Percentiles rank a stretch among this genome's conserved stretches.
phyloP scores from a whole-genome alignment of 2,329 filamentous ascomycete genomes.

The Fusarium annulatum region DNA sequence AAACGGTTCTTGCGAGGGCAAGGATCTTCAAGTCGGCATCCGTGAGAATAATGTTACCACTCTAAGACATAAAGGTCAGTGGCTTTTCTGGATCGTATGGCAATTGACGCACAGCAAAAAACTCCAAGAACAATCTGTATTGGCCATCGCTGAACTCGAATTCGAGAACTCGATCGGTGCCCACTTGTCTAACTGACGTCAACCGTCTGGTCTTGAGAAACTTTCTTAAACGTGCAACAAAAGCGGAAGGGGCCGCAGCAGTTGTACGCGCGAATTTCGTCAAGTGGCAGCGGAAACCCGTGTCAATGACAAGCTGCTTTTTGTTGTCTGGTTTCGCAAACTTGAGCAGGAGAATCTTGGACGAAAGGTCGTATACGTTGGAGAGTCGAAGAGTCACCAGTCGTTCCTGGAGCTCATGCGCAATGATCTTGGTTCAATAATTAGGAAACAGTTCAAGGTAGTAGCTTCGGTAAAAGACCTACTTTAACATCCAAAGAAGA shows the following conservation, averaged over 20 bases:
- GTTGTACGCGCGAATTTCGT: slow-evolving; percentile 91
- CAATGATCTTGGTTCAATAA: slow-evolving; percentile 75
- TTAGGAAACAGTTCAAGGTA: slow-evolving; percentile 4
- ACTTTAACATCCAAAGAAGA: slow-evolving; percentile 83
- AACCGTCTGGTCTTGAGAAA: slow-evolving; percentile 87
- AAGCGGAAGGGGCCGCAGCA: slow-evolving; percentile 83
- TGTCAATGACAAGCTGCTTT: slow-evolving; percentile 92
- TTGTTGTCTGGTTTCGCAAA: slow-evolving; percentile 91
- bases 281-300: slow-evolving; percentile 94
- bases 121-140: slow-evolving; percentile 90
- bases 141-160: slow-evolving; percentile 92
- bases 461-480: slow-evolving; percentile 5
- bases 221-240: slow-evolving; percentile 87
- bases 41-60: slow-evolving; percentile 93
- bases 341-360: slow-evolving; percentile 94
- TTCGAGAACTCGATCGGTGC: slow-evolving; percentile 93
- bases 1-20: slow-evolving; percentile 81
- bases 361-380: slow-evolving; percentile 96
- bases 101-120: slow-evolving; percentile 76
- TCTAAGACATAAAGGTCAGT: slow-evolving; percentile 51
- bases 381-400: slow-evolving; percentile 84
- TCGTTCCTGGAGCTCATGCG: slow-evolving; percentile 85
- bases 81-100: not conserved
- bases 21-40: slow-evolving; percentile 86
- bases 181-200: slow-evolving; percentile 84